Conservation (phyloP, 2,329 filamentous ascomycete genomes). For the Exserohilum rostratum region DNA sequence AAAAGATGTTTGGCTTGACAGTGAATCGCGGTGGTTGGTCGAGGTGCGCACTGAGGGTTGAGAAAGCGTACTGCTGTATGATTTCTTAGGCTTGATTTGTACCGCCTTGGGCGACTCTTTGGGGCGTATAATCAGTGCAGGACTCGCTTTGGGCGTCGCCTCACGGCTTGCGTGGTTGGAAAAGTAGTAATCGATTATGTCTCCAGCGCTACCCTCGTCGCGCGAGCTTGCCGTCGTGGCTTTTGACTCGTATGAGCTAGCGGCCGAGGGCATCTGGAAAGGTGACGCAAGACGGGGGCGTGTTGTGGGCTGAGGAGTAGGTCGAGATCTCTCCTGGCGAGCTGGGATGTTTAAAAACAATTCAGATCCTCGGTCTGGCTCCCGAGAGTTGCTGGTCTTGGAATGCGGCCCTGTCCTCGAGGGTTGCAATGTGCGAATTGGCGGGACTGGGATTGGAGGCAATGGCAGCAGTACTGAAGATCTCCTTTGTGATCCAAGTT, state of each 20-base stretch:
- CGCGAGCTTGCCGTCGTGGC: constrained; percentile 31
- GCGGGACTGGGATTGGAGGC: constrained; percentile 40
- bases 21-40: constrained; percentile 40
- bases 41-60: constrained; percentile 36
- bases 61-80: constrained; percentile 35
- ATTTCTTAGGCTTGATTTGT: constrained; percentile 31
- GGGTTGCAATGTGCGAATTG: constrained; percentile 43
- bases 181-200: constrained; percentile 49
- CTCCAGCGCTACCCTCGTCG: constrained; percentile 27
- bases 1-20: constrained; percentile 53
- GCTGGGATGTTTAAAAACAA: constrained; percentile 42
- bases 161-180: constrained; percentile 20
- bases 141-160: constrained; percentile 22
- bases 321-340: constrained; percentile 35
- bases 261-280: constrained; percentile 17
- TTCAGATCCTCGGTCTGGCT: constrained; percentile 27
- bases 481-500: constrained; percentile 26
- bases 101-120: constrained; percentile 28
- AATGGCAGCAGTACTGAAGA: constrained; percentile 40
- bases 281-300: constrained; percentile 19
- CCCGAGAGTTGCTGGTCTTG: constrained; percentile 7
- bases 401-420: constrained; percentile 28
- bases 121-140: constrained; percentile 14
- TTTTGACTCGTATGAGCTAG: constrained; percentile 23
- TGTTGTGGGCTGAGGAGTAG: constrained; percentile 10